phyloP scores from a whole-genome alignment of 495 filamentous ascomycete genomes.

The Aspergillus hancockii region DNA sequence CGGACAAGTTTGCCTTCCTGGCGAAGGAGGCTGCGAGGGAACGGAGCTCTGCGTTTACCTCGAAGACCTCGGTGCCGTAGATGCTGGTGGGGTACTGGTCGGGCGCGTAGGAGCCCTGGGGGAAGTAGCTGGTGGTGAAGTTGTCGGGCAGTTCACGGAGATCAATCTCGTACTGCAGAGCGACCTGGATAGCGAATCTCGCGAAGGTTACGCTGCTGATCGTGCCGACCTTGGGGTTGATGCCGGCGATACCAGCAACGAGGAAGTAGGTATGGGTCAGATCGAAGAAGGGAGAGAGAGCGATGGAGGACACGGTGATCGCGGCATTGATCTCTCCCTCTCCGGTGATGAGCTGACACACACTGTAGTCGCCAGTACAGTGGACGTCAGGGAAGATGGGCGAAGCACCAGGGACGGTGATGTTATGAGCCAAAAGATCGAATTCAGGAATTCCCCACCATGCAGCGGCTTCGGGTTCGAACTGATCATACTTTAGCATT shows the following conservation, averaged over 20 bases:
- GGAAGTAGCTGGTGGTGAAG: conserved; percentile 67
- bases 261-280: conserved; percentile 69
- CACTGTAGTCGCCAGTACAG: conserved; percentile 56
- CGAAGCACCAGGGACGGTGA: conserved; percentile 66
- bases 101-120: conserved; percentile 55
- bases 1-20: conserved; percentile 53
- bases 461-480: conserved; percentile 63
- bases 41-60: conserved; percentile 64
- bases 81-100: conserved; percentile 60
- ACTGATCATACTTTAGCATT: conserved; percentile 42
- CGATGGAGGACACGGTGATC: conserved; percentile 56
- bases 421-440: conserved; percentile 62
- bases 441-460: conserved; percentile 67
- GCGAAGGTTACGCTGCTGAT: conserved; percentile 64
- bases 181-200: conserved; percentile 69
- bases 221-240: conserved; percentile 67
- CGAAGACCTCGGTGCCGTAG: conserved; percentile 80
- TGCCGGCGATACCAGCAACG: conserved; percentile 69
- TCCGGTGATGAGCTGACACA: conserved; percentile 64
- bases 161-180: conserved; percentile 74
- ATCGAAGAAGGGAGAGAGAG: conserved; percentile 63
- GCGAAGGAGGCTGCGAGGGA: conserved; percentile 59
- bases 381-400: conserved; percentile 64
- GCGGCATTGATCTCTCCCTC: conserved; percentile 77
- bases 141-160: conserved; percentile 66